Evolutionary conservation across 192 early-diverging fungal genomes (phyloP), one percentile per base, ranked within the genome.

Genomic region (Jimgerdemannia lactiflua): DNA sequence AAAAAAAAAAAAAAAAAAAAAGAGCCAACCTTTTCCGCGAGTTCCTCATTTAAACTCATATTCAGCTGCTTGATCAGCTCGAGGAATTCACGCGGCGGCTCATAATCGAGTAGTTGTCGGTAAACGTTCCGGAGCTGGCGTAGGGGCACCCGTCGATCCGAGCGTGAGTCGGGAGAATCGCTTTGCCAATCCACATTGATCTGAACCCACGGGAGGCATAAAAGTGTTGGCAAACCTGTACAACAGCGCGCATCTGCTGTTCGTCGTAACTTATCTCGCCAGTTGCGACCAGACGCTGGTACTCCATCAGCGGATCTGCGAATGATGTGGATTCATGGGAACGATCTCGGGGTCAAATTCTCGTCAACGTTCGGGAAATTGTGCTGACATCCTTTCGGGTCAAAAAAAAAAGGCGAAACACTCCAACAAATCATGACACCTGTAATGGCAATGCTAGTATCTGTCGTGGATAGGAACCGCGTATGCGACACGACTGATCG

Each of bases 181-280:
- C 67, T 68, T 68, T 7, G 40, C 19, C 29, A 41, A 19, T 65
- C 14, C 64, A 19, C 64, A 29, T 29, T 29, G 29, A 29, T 29
- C 29, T 29, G 29, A 29, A 29, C 29, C 29, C 29, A 29, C 29
- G 29, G 29, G 29, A 29, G 29, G 29, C 29, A 29, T 29, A 29
- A 29, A 29, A 29, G 29, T 29, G 29, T 29, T 29, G 9, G 19
- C 67, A 39, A 39, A 41, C 67, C 67, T 41, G 67, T 8, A 68
- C 19, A 19, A 68, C 67, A 9, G 67, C 67, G 19, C 67, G 67
- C 67, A 68, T 39, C 40, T 68, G 67, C 67, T 68, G 67, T 19
- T 68, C 19, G 18, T 68, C 67, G 40, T 68, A 68, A 6, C 40
- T 7, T 68, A 68, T 39, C 67, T 68, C 18, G 6, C 18, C 67